Evolutionary conservation across 2,329 filamentous ascomycete species (phyloP), one percentile per base, ranked within the genome.

Genomic region (Taxawa tesnikishii): DNA sequence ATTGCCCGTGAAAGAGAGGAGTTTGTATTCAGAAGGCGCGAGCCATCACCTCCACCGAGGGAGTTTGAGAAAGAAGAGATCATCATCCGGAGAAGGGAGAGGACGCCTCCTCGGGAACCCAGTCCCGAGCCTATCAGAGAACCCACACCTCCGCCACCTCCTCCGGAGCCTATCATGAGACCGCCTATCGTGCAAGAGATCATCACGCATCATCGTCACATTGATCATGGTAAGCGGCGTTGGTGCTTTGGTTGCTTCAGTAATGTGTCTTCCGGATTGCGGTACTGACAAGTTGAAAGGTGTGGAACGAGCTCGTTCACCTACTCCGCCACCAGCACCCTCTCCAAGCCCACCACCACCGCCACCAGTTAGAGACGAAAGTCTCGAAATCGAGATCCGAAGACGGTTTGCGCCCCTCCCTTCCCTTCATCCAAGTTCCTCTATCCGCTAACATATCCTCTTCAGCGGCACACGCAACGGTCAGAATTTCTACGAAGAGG

Each of bases 171-270:
- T 27, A 77, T 90, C 46, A 70, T 75, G 26, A 76, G 78, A 13
- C 84, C 84, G 19, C 80, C 79, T 1, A 83, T 93, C 44, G 82
- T 88, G 56, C 75, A 88, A 48, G 83, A 94, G 51, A 76, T 93
- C 37, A 87, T 92, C 43, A 92, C 83, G 0, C 83, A 90, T 57
- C 88, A 90, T 52, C 72, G 78, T 36, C 81, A 88, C 49, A 79
- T 92, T 45, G 82, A 93, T 49, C 83, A 93, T 58, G 85, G 82
- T 83, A 64, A 51, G 74, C 55, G 19, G 36, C 24, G 31, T 37
- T n/a, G 34, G 32, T 23, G 19, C 19, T 23, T 23, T 23, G 19
- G 14, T 34, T 34, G 24, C 8, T 17, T 24, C 8, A 11, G 15
- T 17, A 13, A 32, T 11, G 7, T 37, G 2, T 12, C 3, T 31